Evolutionary conservation across 2,329 filamentous ascomycete genomes (phyloP).

Genomic region (Stagonosporopsis cucurbitacearum): DNA sequence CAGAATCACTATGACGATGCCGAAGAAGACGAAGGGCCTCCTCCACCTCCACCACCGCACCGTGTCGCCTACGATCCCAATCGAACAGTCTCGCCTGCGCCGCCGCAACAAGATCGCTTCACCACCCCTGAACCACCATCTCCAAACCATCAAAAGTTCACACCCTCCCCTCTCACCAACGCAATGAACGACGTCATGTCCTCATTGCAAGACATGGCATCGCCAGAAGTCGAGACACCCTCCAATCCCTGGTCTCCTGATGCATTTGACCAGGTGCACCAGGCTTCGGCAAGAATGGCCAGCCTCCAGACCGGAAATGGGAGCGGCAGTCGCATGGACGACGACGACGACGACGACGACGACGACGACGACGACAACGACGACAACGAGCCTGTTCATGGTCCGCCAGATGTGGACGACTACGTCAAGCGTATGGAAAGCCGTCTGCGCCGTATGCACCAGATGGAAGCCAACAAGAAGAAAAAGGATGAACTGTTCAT

Average conservation of each 20-base stretch:
- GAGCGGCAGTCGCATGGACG: constrained; percentile 57
- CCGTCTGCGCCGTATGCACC: constrained; percentile 74
- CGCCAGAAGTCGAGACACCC: constrained; percentile 62
- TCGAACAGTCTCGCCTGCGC: constrained; percentile 44
- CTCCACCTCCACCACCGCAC: constrained; percentile 84
- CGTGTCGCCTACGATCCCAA: constrained; percentile 61
- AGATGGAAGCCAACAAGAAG: constrained; percentile 42
- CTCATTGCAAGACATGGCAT: constrained; percentile 84
- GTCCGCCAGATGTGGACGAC: constrained; percentile 76
- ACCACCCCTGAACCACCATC: constrained; percentile 73
- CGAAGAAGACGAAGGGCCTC: constrained; percentile 69
- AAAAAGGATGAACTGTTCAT: constrained; percentile 59
- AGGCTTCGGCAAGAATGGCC: constrained; percentile 49
- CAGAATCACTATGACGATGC: constrained; percentile 25
- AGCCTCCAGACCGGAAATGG: constrained; percentile 75
- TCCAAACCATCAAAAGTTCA: constrained; percentile 54
- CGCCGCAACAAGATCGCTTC: constrained; percentile 49
- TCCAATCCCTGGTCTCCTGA: constrained; percentile 89
- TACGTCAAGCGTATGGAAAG: constrained; percentile 94
- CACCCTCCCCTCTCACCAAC: constrained; percentile 88
- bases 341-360: constrained; percentile 56
- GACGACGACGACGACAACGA: constrained; percentile 57
- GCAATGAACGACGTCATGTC: constrained; percentile 99
- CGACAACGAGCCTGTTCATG: constrained; percentile 64
- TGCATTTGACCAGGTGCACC: constrained; percentile 70